Conservation (phyloP, 2,329 filamentous ascomycete species). For the Penicillium sclerotiorum region DNA sequence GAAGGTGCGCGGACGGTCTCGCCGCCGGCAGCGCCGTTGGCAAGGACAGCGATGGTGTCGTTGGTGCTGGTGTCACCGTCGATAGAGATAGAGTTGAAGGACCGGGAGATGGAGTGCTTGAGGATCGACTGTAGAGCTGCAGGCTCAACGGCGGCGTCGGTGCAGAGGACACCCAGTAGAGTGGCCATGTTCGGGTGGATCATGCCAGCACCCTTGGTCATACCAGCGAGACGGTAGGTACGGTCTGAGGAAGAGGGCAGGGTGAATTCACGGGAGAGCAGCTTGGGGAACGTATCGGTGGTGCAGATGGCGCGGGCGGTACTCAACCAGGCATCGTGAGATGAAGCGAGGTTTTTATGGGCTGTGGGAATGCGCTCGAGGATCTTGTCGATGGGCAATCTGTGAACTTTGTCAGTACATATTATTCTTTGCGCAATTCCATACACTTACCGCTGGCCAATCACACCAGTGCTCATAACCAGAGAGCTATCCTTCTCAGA, state of each 20-base stretch:
- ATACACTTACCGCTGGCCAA: conserved; percentile 74
- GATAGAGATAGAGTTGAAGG: conserved; percentile 96
- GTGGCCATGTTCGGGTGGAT: conserved; percentile 99
- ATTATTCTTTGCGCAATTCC: not conserved
- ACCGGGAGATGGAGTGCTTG: conserved; percentile 72
- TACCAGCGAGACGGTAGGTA: conserved; percentile 84
- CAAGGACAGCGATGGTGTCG: conserved; percentile 91
- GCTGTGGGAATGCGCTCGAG: conserved; percentile 77
- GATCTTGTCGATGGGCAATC: conserved; percentile 89
- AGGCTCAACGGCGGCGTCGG: conserved; percentile 79
- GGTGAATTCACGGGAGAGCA: conserved; percentile 80
- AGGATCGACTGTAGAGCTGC: conserved; percentile 70
- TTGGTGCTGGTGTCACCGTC: conserved; percentile 98
- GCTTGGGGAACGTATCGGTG: conserved; percentile 97
- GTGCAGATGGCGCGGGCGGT: conserved; percentile 94
- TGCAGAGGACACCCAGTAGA: conserved; percentile 86
- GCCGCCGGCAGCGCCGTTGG: conserved; percentile 88
- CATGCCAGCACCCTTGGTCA: conserved; percentile 99
- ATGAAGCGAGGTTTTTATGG: conserved; percentile 68
- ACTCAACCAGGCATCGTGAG: conserved; percentile 83
- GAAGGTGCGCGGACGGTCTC: conserved; percentile 58
- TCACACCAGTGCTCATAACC: conserved; percentile 98
- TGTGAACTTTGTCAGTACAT: conserved; percentile 34
- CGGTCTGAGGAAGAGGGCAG: conserved; percentile 76
- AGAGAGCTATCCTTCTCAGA: conserved; percentile 65